Base-by-base conservation (phyloP, 164 flowering plant species). In the Kingdonia uniflora region DNA sequence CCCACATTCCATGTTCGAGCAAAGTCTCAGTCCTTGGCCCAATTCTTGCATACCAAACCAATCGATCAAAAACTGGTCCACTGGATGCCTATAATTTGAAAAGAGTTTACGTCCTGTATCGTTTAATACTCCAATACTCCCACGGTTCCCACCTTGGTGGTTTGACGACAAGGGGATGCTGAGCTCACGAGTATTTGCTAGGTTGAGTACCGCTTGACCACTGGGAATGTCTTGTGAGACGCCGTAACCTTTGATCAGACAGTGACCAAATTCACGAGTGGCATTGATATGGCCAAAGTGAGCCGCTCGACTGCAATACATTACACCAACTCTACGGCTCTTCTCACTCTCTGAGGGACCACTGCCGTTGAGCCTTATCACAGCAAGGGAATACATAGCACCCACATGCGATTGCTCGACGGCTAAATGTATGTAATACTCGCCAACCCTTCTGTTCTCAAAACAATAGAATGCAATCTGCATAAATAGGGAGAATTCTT, bases 301-400 rank as follows among this genome's bases (percentile, higher is more conserved):
- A 23, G 95, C 82, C 0, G 91, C 88, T 43, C 88, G 71, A 1
- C 83, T 82, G 49, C 91, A 86, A 1, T 83, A 72, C 0, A 86
- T 76, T 0, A 78, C 86, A 2, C 86, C 95, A 42, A 88, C 88
- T 17, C 39, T 70, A 29, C 35, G 4, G 63, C n/a, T n/a, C n/a
- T n/a, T n/a, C n/a, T n/a, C n/a, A n/a, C n/a, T n/a, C n/a, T 76
- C 82, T 6, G 81, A 57, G 42, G 78, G 78, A 11, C 94, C 84
- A 62, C 95, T 81, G 40, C 96, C 94, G 74, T 88, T 89, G 76
- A 89, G 85, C 61, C 82, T 95, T 40, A 89, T 79, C 42, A 89
- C 83, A 14, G 97, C 84, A 12, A 89, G 71, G 5, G 95, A 79
- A 70, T 85, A 86, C 1, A 89, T 71, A 2, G 92, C 74, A 54